A percentile compares a stretch with the other conserved stretches of the same genome.
Evolutionary conservation across 108 stramenopile species (phyloP).

Genomic region (Pseudonitzschia pungens): DNA sequence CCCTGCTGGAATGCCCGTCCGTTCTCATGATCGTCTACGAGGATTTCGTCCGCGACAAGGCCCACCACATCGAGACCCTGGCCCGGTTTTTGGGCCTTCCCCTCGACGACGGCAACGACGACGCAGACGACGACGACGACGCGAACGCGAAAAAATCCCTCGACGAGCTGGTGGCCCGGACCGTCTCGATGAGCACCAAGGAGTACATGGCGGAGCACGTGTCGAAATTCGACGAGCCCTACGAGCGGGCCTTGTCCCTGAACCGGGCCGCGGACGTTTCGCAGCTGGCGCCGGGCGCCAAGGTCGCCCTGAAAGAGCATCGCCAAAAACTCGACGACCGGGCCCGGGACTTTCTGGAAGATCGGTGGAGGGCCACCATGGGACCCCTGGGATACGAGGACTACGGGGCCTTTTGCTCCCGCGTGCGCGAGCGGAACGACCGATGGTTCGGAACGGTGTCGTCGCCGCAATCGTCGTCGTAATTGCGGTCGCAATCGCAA

Average conservation of each 20-base stretch:
- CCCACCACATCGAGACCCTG: neutral
- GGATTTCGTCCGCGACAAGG: conserved; percentile 8
- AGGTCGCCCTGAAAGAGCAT: conserved; percentile 12
- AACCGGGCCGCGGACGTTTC: conserved; percentile 4
- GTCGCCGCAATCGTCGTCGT: too few species aligned
- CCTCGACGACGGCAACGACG: too few species aligned
- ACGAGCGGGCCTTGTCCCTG: conserved; percentile 4
- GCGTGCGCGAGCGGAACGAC: neutral
- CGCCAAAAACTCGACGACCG: conserved; percentile 1
- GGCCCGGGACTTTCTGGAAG: neutral
- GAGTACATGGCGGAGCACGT: conserved; percentile 18
- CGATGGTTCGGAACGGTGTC: neutral
- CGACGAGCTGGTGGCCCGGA: neutral
- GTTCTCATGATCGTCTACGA: conserved; percentile 30
- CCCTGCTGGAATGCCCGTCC: conserved; percentile 8
- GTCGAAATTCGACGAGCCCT: conserved; percentile 23
- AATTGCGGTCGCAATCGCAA: too few species aligned
- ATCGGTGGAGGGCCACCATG: conserved; percentile 9
- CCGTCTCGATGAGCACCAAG: conserved; percentile 12
- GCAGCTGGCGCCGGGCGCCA: conserved; percentile 19
- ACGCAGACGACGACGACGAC: neutral
- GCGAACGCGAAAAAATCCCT: neutral
- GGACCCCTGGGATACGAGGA: conserved; percentile 10
- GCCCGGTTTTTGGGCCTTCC: conserved; percentile 11
- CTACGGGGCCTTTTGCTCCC: neutral